Conservation (phyloP, 108 stramenopile species). For the Nitzschia inconspicua region DNA sequence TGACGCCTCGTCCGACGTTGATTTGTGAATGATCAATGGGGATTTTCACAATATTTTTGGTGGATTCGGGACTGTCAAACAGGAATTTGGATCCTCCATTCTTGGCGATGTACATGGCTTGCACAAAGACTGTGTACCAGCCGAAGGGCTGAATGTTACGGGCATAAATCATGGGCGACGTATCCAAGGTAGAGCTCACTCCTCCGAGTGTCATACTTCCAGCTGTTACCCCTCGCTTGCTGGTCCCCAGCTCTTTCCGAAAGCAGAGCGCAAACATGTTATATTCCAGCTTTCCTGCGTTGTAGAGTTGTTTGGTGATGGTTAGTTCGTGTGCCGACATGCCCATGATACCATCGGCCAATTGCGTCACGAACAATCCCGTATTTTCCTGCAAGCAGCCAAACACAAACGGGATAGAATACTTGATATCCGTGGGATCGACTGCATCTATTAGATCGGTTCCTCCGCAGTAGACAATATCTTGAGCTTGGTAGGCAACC, state of each 20-base stretch:
- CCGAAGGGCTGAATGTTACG: constrained; percentile 59
- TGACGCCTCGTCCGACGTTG: constrained; percentile 86
- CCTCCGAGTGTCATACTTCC: constrained; percentile 88
- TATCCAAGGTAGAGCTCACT: constrained; percentile 66
- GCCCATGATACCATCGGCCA: constrained; percentile 95
- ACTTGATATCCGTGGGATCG: constrained; percentile 28
- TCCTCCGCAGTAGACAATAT: constrained; percentile 45
- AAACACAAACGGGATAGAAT: constrained; percentile 74
- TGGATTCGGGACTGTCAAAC: constrained; percentile 5
- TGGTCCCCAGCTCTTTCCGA: constrained; percentile 56
- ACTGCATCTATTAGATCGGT: constrained; percentile 40
- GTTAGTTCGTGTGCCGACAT: constrained; percentile 79
- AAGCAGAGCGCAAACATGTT: constrained; percentile 90
- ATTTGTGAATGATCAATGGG: constrained; percentile 35
- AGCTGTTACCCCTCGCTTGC: constrained; percentile 49
- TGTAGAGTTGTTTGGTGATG: constrained; percentile 79
- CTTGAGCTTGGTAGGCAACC: constrained; percentile 50
- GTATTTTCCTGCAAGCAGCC: constrained; percentile 62
- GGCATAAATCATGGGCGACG: constrained; percentile 84
- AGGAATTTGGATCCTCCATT: constrained; percentile 40
- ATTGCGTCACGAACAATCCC: constrained; percentile 62
- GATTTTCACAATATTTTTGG: constrained; percentile 9
- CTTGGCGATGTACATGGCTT: constrained; percentile 65
- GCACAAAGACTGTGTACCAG: constrained; percentile 84
- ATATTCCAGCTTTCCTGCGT: constrained; percentile 59